Percentiles rank a stretch among this genome's conserved stretches.
Evolutionary conservation across 179 eudicot genomes (phyloP).

Genomic region (Gypsophila paniculata): DNA sequence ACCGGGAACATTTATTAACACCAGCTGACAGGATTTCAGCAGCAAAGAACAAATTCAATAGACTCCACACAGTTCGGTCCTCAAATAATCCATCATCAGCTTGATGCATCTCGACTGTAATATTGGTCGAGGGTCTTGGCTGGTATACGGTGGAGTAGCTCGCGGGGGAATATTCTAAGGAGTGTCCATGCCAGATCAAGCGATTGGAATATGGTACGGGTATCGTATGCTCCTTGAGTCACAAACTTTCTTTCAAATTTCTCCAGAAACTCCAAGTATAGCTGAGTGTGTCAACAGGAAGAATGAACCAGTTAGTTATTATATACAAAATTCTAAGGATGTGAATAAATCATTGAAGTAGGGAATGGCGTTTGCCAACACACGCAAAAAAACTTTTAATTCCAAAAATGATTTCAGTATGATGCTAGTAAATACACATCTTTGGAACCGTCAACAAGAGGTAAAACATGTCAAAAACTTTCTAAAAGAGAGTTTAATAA

Average conservation of each 20-base stretch:
- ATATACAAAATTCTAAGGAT: too few relatives aligned
- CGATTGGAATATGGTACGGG: constrained; percentile 47
- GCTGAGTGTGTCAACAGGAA: too few relatives aligned
- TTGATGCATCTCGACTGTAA: constrained; percentile 48
- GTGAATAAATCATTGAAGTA: too few relatives aligned
- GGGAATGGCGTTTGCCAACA: too few relatives aligned
- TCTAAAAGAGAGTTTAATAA: too few relatives aligned
- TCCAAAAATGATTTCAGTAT: too few relatives aligned
- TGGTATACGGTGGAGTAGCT: constrained; percentile 59
- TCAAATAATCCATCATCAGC: too few relatives aligned
- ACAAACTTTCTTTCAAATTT: constrained; percentile 53
- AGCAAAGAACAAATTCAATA: constrained; percentile 22
- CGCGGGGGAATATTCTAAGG: constrained; percentile 53
- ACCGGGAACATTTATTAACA: constrained; percentile 30
- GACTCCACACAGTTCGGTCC: neutral
- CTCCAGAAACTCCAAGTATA: constrained; percentile 50
- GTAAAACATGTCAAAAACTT: too few relatives aligned
- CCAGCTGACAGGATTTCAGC: constrained; percentile 18
- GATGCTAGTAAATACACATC: too few relatives aligned
- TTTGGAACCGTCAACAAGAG: too few relatives aligned
- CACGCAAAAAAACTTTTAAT: too few relatives aligned
- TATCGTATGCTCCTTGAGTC: constrained; percentile 51
- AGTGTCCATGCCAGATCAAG: constrained; percentile 56
- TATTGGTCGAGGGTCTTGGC: constrained; percentile 52
- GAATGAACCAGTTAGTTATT: too few relatives aligned